phyloP scores from a whole-genome alignment of 148 eudicot species.

The Drosera capensis region DNA sequence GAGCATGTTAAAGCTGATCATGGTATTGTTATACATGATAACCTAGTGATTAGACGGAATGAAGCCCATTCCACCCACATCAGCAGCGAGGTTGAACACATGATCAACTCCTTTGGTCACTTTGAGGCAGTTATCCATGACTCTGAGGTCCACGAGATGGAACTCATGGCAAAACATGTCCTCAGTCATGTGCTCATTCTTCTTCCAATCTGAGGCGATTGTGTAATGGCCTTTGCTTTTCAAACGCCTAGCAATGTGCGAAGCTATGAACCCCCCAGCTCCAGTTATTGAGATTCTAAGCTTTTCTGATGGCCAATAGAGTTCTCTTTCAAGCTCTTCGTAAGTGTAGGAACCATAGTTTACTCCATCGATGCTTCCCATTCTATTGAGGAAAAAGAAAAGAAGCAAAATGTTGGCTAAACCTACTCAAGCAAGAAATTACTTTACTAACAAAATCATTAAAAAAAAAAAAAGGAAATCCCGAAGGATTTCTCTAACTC shows the following conservation, averaged over 20 bases:
- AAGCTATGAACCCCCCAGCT: conserved; percentile 47
- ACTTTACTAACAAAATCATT: too few relatives aligned
- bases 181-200: conserved; percentile 51
- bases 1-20: conserved; percentile 50
- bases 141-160: conserved; percentile 46
- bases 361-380: conserved; percentile 29
- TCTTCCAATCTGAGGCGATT: conserved; percentile 50
- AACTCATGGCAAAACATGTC: conserved; percentile 49
- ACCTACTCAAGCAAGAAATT: too few relatives aligned
- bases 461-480: too few relatives aligned
- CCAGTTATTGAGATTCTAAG: conserved; percentile 41
- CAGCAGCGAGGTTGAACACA: conserved; percentile 51
- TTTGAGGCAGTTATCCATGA: conserved; percentile 45
- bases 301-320: conserved; percentile 40
- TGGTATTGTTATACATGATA: conserved; percentile 47
- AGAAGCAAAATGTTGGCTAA: too few relatives aligned
- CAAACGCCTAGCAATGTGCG: conserved; percentile 45
- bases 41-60: conserved; percentile 44
- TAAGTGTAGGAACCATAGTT: conserved; percentile 40
- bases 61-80: conserved; percentile 56
- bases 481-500: too few relatives aligned
- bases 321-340: conserved; percentile 43
- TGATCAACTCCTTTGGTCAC: conserved; percentile 38
- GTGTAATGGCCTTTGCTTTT: conserved; percentile 39
- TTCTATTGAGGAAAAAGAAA: too few relatives aligned